Evolutionary conservation across 352 stramenopile species (phyloP), one percentile per base, ranked within the genome.

Genomic region (Phytophthora sojae): DNA sequence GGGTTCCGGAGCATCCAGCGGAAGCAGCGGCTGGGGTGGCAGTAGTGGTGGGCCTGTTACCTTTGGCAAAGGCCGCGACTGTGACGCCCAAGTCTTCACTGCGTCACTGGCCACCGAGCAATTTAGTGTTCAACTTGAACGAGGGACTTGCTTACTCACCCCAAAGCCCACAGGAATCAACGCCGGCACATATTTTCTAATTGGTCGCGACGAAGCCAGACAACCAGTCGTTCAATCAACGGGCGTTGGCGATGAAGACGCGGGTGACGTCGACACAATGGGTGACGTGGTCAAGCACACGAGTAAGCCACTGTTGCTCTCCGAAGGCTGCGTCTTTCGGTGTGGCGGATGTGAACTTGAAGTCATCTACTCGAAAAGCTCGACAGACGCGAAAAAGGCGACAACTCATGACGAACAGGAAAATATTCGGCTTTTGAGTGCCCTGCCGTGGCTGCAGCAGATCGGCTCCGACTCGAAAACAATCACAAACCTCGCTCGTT

Each of bases 251-350:
- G 45, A 52, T 7, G 45, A 57, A 9, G 37, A 60, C 32, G 44
- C 11, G 2, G 32, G 60, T 6, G 39, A 59, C n/a, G 8, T 19
- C 5, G 35, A 57, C 30, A 35, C 29, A 35, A 6, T 11, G 23
- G 5, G 14, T 4, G 86, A 93, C 25, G 42, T 89, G 44, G 75
- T 93, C 30, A 82, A 85, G 12, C 79, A 82, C 29, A 89, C 82
- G 0, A 93, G 86, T 76, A 91, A 92, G 29, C 82, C 86, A 23
- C 61, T 93, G n/a, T 80, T 92, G 64, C 75, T 92, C 4, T 80
- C 81, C n/a, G 84, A 90, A 71, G 82, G 79, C 21, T 89, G 79
- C 23, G 75, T 93, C 4, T 92, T 93, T 59, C 77, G 78, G 14
- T 82, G 83, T 55, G 86, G 84, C 26, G 85, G 79, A 37, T 79